Percentiles rank a stretch among this genome's conserved stretches.
These are phyloP conservation scores for Jacaranda copaia DNA, from an alignment of 257 asterid species.

Conservation along the genomic window DNA sequence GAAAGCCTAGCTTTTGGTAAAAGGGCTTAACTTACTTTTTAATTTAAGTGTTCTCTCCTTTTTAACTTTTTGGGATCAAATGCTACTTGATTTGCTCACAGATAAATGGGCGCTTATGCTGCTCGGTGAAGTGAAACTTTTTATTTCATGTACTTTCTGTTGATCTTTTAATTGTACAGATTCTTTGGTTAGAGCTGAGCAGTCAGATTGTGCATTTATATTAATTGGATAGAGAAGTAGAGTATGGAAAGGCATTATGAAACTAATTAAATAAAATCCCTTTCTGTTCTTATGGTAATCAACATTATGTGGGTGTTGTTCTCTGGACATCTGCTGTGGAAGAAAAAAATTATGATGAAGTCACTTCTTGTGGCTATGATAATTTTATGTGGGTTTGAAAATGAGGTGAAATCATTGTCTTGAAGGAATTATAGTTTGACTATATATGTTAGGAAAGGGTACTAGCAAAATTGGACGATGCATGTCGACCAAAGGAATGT, in stretches of 20 bases:
- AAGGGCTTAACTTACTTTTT: background rate
- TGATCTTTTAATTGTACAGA: constrained; percentile 1
- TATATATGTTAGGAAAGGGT: background rate
- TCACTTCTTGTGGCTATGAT: background rate
- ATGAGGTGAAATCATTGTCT: background rate
- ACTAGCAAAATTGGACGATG: background rate
- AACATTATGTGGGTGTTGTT: background rate
- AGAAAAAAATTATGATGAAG: background rate
- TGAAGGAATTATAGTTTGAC: background rate
- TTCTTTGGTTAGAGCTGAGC: constrained; percentile 12
- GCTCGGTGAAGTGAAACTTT: background rate
- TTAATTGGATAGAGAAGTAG: background rate
- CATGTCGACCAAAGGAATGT: background rate
- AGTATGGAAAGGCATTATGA: background rate
- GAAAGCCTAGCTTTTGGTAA: constrained; percentile 4
- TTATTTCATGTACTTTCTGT: background rate
- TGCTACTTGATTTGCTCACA: background rate
- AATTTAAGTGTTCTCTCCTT: background rate
- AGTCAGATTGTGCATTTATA: constrained; percentile 3
- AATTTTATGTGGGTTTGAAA: background rate
- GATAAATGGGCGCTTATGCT: background rate
- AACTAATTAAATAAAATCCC: background rate
- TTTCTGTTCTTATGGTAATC: background rate
- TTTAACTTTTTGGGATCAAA: background rate
- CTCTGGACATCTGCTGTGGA: background rate